Base-by-base conservation (phyloP, 306 rosid genomes). In the Canavalia gladiata region DNA sequence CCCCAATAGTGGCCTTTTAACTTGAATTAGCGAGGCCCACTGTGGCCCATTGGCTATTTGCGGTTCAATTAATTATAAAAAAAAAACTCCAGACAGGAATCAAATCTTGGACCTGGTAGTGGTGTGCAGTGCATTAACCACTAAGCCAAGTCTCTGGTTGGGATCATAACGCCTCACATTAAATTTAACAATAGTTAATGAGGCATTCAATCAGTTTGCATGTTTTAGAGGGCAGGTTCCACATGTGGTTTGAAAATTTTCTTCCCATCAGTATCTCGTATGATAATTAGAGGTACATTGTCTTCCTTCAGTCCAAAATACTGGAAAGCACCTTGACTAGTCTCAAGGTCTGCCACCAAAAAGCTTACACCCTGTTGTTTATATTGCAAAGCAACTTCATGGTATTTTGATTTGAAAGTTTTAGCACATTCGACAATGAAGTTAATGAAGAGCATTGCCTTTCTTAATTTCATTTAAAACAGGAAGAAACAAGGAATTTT, bases 391-490 rank as follows among this genome's bases (percentile, higher is more conserved):
- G 99, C 99, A 83, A 87, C 83, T 79, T 93, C 92, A 34, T 76
- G 92, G 85, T 89, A 93, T 63, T 83, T 91, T 35, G 91, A 80
- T 86, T 89, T 87, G 7, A 96, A 83, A 56, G 96, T 72, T 75
- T 86, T 97, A 66, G 95, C 87, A 42, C 3, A 81, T 54, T 87
- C 92, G 13, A 74, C n/a, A 9, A 87, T 88, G 86, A 88, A 87
- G 90, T 94, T 90, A 77, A 90, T 66, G 88, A 96, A 96, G 88
- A 96, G n/a, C 98, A 93, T 87, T 13, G 97, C 98, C 97, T 92
- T 92, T 31, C 25, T 18, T 18, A 18, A 18, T 18, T 18, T 18
- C 25, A 18, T 18, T 18, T 18, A 18, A 18, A 18, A 18, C 25
- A 18, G 25, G 25, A 18, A 18, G 25, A 18, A 18, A 18, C 25